These are phyloP conservation scores for Isatis lusitanica DNA, from an alignment of 441 rosid genomes.

Conservation along the genomic window DNA sequence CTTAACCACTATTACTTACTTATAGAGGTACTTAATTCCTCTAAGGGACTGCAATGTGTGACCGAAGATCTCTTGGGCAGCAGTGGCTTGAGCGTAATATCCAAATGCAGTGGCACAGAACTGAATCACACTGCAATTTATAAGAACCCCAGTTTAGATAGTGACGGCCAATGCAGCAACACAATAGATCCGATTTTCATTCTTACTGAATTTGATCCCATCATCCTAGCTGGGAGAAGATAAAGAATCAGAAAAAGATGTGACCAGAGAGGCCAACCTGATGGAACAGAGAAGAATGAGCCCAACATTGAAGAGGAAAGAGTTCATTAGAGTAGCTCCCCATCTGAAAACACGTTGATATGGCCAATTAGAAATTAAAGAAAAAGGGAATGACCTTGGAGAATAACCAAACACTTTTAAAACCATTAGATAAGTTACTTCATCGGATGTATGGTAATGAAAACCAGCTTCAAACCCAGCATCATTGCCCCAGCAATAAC, in stretches of 20 bases:
- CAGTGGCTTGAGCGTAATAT: slow-evolving; percentile 98
- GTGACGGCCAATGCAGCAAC: neutral
- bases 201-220: neutral
- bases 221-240: neutral
- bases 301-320: slow-evolving; percentile 96
- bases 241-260: neutral
- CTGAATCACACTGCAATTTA: slow-evolving; percentile 83
- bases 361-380: slow-evolving; percentile 31
- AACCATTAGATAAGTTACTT: slow-evolving; percentile 54
- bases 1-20: slow-evolving; percentile 54
- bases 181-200: neutral
- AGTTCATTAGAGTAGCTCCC: slow-evolving; percentile 99
- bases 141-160: slow-evolving; percentile 16
- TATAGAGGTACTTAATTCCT: slow-evolving; percentile 92
- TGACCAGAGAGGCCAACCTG: slow-evolving; percentile 53
- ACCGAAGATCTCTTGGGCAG: slow-evolving; percentile 97
- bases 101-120: slow-evolving; percentile 97
- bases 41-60: slow-evolving; percentile 96
- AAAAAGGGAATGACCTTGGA: slow-evolving; percentile 11
- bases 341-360: slow-evolving; percentile 59
- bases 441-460: slow-evolving; percentile 98
- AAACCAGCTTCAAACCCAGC: slow-evolving; percentile 94
- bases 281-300: slow-evolving; percentile 94
- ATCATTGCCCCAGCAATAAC: slow-evolving; percentile 99
- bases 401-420: slow-evolving; percentile 22